These are phyloP conservation scores for Brachypodium distachyon DNA, from an alignment of 202 grass and related monocot species.

Conservation along the genomic window DNA sequence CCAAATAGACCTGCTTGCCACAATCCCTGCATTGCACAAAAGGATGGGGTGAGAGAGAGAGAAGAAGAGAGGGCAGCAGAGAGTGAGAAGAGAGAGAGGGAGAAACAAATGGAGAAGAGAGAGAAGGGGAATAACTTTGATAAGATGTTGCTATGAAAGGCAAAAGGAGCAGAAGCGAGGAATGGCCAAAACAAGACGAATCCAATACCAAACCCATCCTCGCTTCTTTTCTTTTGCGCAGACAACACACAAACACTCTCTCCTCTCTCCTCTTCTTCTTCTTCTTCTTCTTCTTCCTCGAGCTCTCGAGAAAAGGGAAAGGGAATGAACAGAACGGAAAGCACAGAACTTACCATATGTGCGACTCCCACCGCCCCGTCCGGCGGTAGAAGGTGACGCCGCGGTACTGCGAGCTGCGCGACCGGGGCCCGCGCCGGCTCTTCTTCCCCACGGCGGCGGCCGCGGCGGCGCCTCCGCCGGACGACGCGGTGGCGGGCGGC, in stretches of 20 bases:
- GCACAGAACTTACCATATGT: conserved; percentile 94
- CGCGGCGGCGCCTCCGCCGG: not conserved
- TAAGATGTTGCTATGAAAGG: conserved; percentile 64
- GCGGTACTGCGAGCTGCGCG: conserved; percentile 91
- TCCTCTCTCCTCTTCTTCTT: not conserved
- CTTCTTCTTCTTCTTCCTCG: not conserved
- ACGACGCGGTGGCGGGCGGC: not conserved
- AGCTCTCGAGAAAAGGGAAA: not conserved
- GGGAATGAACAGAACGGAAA: not conserved
- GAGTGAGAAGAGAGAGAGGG: not conserved
- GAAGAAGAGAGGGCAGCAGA: not conserved
- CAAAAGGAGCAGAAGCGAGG: conserved; percentile 41
- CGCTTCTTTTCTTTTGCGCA: not conserved
- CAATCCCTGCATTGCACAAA: conserved; percentile 86
- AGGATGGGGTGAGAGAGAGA: not conserved
- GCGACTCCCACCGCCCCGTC: conserved; percentile 93
- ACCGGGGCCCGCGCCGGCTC: conserved; percentile 83
- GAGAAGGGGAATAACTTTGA: conserved; percentile 35
- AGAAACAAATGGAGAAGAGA: conserved; percentile 17
- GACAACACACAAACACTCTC: too few species aligned
- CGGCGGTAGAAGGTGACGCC: conserved; percentile 96
- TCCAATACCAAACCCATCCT: conserved; percentile 7
- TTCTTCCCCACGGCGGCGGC: conserved; percentile 43
- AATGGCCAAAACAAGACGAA: conserved; percentile 59
- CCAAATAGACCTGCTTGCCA: conserved; percentile 98